Evolutionary conservation across 1,284 basidiomycete species (phyloP).

Genomic region (Leucoagaricus sp.): DNA sequence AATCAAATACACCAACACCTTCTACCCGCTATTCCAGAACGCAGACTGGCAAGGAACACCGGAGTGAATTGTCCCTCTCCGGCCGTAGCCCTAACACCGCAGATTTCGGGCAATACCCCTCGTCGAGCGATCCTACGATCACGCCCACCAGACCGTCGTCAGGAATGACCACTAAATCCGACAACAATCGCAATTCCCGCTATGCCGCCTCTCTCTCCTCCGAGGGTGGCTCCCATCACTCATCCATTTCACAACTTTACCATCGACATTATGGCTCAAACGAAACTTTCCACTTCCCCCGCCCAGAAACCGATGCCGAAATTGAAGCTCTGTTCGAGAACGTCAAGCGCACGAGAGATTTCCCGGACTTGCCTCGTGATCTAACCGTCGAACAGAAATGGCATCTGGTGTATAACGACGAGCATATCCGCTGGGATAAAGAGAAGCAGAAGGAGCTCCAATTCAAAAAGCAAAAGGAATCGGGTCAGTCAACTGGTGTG

Average conservation of each 20-base stretch:
- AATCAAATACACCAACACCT: conserved; percentile 37
- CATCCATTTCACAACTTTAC: conserved; percentile 58
- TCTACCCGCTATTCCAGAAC: conserved; percentile 33
- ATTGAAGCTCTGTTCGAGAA: conserved; percentile 80
- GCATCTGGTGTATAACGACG: conserved; percentile 87
- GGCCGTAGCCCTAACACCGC: conserved; percentile 45
- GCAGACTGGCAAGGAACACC: conserved; percentile 44
- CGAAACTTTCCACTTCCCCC: conserved; percentile 73
- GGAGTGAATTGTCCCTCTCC: conserved; percentile 54
- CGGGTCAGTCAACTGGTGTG: conserved; percentile 50
- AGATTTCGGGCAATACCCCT: conserved; percentile 47
- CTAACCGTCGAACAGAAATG: conserved; percentile 84
- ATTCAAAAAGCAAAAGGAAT: conserved; percentile 57
- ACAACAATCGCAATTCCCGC: conserved; percentile 58
- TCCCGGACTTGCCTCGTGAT: conserved; percentile 47
- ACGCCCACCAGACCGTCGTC: conserved; percentile 54
- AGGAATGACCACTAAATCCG: conserved; percentile 57
- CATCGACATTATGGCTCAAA: conserved; percentile 42
- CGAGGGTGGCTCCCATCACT: conserved; percentile 53
- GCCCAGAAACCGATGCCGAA: conserved; percentile 72
- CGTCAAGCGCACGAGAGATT: conserved; percentile 67
- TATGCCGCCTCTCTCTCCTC: conserved; percentile 58
- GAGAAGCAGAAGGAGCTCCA: conserved; percentile 62
- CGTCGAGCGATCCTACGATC: conserved; percentile 32
- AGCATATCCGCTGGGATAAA: conserved; percentile 79